phyloP scores from a whole-genome alignment of 768 basidiomycete species.

The Tubosaeta sp. region DNA sequence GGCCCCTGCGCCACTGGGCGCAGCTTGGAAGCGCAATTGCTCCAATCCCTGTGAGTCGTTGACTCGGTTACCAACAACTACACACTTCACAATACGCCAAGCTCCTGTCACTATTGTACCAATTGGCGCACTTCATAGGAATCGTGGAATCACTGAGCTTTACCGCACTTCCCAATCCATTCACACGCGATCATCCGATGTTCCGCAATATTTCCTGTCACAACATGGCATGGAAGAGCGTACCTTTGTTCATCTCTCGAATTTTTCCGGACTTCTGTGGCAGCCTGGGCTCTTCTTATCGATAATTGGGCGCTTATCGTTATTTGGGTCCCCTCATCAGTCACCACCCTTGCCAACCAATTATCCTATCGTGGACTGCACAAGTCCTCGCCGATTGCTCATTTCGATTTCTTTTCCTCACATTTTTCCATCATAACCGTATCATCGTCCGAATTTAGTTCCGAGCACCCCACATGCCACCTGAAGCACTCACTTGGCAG shows the following conservation, averaged over 20 bases:
- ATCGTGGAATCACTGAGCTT: constrained; percentile 16
- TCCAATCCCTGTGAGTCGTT: not conserved
- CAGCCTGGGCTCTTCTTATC: constrained; percentile 16
- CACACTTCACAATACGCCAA: not conserved
- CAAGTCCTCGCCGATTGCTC: not conserved
- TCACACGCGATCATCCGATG: constrained; percentile 18
- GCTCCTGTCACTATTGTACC: not conserved
- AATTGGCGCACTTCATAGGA: constrained; percentile 4
- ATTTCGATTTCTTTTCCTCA: not conserved
- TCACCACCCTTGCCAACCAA: not conserved
- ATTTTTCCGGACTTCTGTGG: constrained; percentile 26
- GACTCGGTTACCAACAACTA: not conserved
- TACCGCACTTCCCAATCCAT: constrained; percentile 10
- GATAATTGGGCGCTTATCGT: constrained; percentile 26
- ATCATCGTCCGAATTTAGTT: constrained; percentile 4
- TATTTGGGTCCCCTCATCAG: not conserved
- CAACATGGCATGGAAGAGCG: constrained; percentile 16
- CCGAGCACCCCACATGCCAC: constrained; percentile 2
- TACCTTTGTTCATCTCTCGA: constrained; percentile 16
- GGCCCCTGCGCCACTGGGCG: not conserved
- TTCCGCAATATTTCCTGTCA: constrained; percentile 15
- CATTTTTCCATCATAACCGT: not conserved
- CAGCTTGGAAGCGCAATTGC: constrained; percentile 4
- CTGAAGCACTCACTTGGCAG: not conserved
- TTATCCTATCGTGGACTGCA: not conserved